A percentile compares a stretch with the other conserved stretches of the same genome.
These are phyloP conservation scores for Suillus americanus DNA, from an alignment of 768 basidiomycete genomes.

Conservation along the genomic window DNA sequence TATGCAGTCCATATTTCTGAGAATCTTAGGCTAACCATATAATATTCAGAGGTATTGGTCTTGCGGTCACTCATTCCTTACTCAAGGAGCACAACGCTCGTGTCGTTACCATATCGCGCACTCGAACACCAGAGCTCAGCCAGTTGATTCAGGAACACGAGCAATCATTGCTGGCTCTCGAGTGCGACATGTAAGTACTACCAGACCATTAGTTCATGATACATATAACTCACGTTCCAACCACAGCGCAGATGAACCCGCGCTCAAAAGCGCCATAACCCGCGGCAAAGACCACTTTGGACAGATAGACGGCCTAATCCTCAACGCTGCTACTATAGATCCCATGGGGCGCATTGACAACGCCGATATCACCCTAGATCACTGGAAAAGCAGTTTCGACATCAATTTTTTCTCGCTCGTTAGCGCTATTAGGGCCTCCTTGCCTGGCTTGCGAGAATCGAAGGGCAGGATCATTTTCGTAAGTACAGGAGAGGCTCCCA, in stretches of 20 bases:
- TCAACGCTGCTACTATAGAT: constrained; percentile 82
- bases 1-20: background rate
- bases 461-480: constrained; percentile 77
- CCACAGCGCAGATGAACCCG: constrained; percentile 59
- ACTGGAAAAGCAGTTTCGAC: constrained; percentile 76
- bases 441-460: constrained; percentile 70
- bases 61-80: constrained; percentile 71
- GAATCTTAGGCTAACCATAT: constrained; percentile 8
- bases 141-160: constrained; percentile 43
- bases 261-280: constrained; percentile 55
- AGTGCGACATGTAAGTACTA: constrained; percentile 77
- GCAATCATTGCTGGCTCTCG: constrained; percentile 47
- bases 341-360: constrained; percentile 64
- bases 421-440: constrained; percentile 59
- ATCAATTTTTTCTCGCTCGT: constrained; percentile 88
- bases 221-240: background rate
- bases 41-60: constrained; percentile 64
- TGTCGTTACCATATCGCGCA: constrained; percentile 78
- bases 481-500: constrained; percentile 82
- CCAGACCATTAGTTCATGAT: background rate
- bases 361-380: constrained; percentile 45
- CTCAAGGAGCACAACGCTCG: constrained; percentile 59
- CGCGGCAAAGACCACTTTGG: constrained; percentile 52
- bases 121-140: constrained; percentile 61
- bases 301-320: constrained; percentile 70